phyloP scores from a whole-genome alignment of 129 eudicot species.

The Flaveria sonorensis region DNA sequence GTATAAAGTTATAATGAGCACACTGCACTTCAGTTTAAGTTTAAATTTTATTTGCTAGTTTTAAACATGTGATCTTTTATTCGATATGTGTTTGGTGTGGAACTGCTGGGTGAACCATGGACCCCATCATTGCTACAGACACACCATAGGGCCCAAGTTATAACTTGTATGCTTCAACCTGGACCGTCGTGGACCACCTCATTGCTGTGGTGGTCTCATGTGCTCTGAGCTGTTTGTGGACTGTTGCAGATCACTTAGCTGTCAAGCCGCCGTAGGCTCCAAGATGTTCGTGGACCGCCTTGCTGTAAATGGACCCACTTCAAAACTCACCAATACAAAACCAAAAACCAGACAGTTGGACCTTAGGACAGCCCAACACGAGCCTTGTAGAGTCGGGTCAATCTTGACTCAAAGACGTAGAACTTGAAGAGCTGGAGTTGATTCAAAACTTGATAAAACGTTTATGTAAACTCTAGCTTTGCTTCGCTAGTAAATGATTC shows the following conservation, averaged over 20 bases:
- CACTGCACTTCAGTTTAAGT: conserved; percentile 21
- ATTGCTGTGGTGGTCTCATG: background rate
- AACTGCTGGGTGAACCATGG: conserved; percentile 3
- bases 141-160: conserved; percentile 21
- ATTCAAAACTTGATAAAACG: background rate
- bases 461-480: background rate
- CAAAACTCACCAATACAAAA: conserved; percentile 4
- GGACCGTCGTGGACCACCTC: conserved; percentile 23
- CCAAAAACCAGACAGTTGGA: conserved; percentile 5
- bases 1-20: conserved; percentile 25
- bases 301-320: background rate
- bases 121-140: background rate
- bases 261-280: background rate
- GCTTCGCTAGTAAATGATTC: too few species aligned
- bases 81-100: conserved; percentile 2
- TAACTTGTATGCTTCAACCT: conserved; percentile 10
- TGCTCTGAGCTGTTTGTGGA: conserved; percentile 16
- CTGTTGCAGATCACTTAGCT: conserved; percentile 5
- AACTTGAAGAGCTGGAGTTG: background rate
- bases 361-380: background rate
- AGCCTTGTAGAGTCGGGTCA: background rate
- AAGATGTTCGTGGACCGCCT: conserved; percentile 12
- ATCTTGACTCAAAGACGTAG: background rate
- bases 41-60: background rate
- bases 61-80: background rate